These are phyloP conservation scores for Myrica gale DNA, from an alignment of 306 rosid species.

Conservation along the genomic window DNA sequence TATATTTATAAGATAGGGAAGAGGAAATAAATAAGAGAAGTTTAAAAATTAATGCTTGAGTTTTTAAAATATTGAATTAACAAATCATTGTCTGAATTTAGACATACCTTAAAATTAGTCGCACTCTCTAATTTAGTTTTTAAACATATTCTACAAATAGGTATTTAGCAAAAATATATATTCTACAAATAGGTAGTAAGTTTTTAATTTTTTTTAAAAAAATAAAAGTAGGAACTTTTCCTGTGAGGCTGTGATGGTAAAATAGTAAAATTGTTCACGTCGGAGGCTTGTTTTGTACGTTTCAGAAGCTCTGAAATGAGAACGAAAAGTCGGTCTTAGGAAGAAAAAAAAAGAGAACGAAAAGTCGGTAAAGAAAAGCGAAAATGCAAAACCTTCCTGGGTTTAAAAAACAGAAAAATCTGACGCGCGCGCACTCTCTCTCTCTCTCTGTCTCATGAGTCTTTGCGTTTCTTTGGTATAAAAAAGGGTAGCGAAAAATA, in stretches of 20 bases:
- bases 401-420: constrained; percentile 26
- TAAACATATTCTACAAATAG: too few species aligned
- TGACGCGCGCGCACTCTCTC: constrained; percentile 27
- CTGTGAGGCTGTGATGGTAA: not conserved
- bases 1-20: too few species aligned
- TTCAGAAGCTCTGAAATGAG: constrained; percentile 3
- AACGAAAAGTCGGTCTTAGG: not conserved
- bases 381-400: constrained; percentile 28
- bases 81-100: too few species aligned
- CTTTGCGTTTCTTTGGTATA: constrained; percentile 31
- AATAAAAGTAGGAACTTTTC: not conserved
- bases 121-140: too few species aligned
- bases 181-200: too few species aligned
- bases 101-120: too few species aligned
- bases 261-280: not conserved
- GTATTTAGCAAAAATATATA: too few species aligned
- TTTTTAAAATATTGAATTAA: not conserved
- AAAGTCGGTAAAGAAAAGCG: not conserved
- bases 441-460: constrained; percentile 38
- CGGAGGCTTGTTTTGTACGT: not conserved
- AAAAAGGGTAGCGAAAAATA: constrained; percentile 59
- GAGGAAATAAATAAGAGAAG: too few species aligned
- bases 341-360: not conserved
- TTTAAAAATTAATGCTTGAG: too few species aligned
- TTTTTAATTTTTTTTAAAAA: not conserved